Evolutionary conservation across 108 stramenopile genomes (phyloP), one percentile per base, ranked within the genome.

Genomic region (Parietichytrium sp.): DNA sequence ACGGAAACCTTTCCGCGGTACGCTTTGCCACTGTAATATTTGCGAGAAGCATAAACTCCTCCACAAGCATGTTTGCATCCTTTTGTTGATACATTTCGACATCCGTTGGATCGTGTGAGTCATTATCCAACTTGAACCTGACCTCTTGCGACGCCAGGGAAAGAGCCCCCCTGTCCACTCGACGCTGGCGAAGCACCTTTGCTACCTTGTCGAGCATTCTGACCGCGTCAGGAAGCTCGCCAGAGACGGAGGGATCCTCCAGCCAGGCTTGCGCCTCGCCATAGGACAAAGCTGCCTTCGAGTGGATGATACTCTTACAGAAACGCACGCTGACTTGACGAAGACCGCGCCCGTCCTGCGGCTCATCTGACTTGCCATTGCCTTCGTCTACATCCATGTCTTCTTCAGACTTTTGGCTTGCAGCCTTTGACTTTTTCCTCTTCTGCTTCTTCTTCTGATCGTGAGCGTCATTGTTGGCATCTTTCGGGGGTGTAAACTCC

Each of bases 41-140:
- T 23, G 97, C 98, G 45, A 98, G 82, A 23, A 99, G 89, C 98
- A 99, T 99, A 82, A 98, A 98, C 84, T 99, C 98, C 83, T 98
- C 97, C 10, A 99, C 97, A 47, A 95, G 54, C 15, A 92, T 86
- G 83, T 96, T 98, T 3, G 97, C 93, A 79, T 98, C 95, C 54
- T 92, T 87, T 47, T 94, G 83, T 29, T 90, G 88, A 82, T 98
- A 98, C 3, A 92, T 89, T 83, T 95, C 92, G 18, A 99, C 97
- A 88, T 98, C 97, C 12, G 96, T 96, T 18, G 98, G 98, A 82
- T 97, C 95, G 83, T 95, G 86, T 3, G 95, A 94, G 83, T 98
- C 97, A 72, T 92, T 93, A 81, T 97, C 97, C 55, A 99, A 79
- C 27, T 94, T 93, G 82, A 99, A 99, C 80, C 93, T 92, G 48